These are phyloP conservation scores for Colletotrichum simmondsii DNA, from an alignment of 2,329 filamentous ascomycete genomes.

Conservation along the genomic window DNA sequence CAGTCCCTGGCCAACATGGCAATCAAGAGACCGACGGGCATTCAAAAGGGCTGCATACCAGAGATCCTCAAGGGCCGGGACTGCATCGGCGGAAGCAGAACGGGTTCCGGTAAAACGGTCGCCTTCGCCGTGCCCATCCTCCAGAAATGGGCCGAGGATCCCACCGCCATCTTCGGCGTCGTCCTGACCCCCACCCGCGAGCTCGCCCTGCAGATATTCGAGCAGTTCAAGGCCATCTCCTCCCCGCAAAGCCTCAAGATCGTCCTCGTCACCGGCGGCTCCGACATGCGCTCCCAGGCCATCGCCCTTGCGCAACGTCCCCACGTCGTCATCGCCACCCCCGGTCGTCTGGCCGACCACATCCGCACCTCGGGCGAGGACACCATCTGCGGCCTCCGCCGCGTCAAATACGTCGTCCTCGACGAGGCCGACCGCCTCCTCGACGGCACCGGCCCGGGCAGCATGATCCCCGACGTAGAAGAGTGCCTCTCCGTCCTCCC, in stretches of 20 bases:
- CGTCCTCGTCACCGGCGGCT: slow-evolving; percentile 89
- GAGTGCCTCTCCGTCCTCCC: slow-evolving; percentile 87
- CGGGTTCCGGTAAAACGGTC: slow-evolving; percentile 96
- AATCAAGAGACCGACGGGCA: slow-evolving; percentile 88
- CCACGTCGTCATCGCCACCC: slow-evolving; percentile 94
- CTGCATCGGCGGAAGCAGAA: slow-evolving; percentile 94
- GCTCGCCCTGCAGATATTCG: slow-evolving; percentile 93
- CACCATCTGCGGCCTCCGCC: slow-evolving; percentile 82
- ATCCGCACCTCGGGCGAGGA: slow-evolving; percentile 92
- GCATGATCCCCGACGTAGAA: slow-evolving; percentile 94
- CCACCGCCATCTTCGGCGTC: slow-evolving; percentile 88
- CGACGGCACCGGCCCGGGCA: slow-evolving; percentile 76
- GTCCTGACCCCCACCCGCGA: slow-evolving; percentile 92
- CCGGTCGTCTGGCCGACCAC: slow-evolving; percentile 92
- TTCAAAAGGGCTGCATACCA: slow-evolving; percentile 93
- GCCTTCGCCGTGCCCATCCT: slow-evolving; percentile 95
- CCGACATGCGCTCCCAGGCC: slow-evolving; percentile 92
- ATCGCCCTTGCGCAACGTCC: slow-evolving; percentile 84
- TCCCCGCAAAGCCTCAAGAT: slow-evolving; percentile 88
- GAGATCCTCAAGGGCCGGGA: slow-evolving; percentile 91
- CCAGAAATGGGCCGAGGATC: slow-evolving; percentile 93
- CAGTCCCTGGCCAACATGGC: slow-evolving; percentile 80
- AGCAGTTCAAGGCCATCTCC: slow-evolving; percentile 94
- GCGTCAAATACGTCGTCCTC: slow-evolving; percentile 87
- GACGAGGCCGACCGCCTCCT: slow-evolving; percentile 96